Percentiles rank a stretch among this genome's conserved stretches.
Conservation (phyloP, 2,329 filamentous ascomycete species). For the Pyrenochaeta sp. region DNA sequence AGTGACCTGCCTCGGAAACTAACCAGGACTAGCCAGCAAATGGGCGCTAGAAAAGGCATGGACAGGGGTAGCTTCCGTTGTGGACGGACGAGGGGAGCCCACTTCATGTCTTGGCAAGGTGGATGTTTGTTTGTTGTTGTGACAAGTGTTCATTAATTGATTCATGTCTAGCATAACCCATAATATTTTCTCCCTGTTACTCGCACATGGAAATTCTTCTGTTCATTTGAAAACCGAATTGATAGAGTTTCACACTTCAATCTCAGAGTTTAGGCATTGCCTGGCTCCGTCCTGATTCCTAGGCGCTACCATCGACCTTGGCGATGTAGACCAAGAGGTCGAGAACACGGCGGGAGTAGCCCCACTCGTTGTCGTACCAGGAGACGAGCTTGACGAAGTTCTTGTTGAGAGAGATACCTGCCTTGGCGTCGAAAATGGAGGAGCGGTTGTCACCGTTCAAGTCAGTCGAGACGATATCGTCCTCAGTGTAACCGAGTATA, state of each 20-base stretch:
- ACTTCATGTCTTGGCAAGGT: slow-evolving; percentile 1
- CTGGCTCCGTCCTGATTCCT: slow-evolving; percentile 51
- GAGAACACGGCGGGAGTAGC: slow-evolving; percentile 85
- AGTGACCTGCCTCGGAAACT: slow-evolving; percentile 27
- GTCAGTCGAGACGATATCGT: slow-evolving; percentile 94
- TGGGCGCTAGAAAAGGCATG: slow-evolving; percentile 29
- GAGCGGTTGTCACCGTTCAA: slow-evolving; percentile 91
- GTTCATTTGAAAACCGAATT: slow-evolving; percentile 4
- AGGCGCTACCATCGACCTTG: slow-evolving; percentile 55
- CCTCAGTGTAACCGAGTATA: slow-evolving; percentile 94
- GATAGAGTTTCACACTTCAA: slow-evolving; percentile 5
- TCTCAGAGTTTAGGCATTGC: slow-evolving; percentile 44
- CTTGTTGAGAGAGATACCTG: slow-evolving; percentile 96
- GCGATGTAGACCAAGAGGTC: slow-evolving; percentile 59
- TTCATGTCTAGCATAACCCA: slow-evolving; percentile 39
- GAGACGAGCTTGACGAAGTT: slow-evolving; percentile 99
- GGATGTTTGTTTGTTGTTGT: slow-evolving; percentile 11
- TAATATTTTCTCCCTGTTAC: slow-evolving; percentile 23
- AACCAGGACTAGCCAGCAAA: slow-evolving; percentile 19
- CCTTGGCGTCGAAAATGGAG: slow-evolving; percentile 99
- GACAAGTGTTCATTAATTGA: slow-evolving; percentile 37
- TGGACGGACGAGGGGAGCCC: slow-evolving; percentile 14
- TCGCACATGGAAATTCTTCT: slow-evolving; percentile 13
- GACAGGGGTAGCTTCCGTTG: slow-evolving; percentile 30
- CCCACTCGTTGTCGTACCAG: slow-evolving; percentile 99